phyloP scores from a whole-genome alignment of 2,329 filamentous ascomycete genomes.

The Fusarium multiceps region DNA sequence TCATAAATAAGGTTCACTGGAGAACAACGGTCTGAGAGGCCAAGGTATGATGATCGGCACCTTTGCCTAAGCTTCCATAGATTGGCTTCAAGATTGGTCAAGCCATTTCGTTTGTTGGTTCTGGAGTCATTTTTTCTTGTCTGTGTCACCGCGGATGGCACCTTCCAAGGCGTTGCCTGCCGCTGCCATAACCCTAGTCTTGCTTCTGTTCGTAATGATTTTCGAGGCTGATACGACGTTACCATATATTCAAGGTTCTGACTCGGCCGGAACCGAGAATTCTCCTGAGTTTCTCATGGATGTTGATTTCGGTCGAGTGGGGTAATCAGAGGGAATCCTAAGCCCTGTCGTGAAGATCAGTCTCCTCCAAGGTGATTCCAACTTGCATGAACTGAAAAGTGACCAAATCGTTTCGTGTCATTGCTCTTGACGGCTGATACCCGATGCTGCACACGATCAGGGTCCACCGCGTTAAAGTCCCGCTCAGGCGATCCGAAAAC shows the following conservation, averaged over 20 bases:
- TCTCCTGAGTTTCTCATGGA: not conserved
- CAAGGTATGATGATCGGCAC: not conserved
- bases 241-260: not conserved
- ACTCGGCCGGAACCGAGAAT: not conserved
- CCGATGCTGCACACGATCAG: not conserved
- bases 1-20: not conserved
- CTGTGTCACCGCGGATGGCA: not conserved
- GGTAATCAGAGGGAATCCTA: not conserved
- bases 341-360: not conserved
- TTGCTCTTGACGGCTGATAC: not conserved
- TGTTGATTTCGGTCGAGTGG: not conserved
- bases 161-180: not conserved
- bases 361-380: too few relatives aligned
- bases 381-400: not conserved
- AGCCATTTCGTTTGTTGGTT: not conserved
- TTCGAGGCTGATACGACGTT: not conserved
- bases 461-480: not conserved
- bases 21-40: not conserved
- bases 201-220: not conserved
- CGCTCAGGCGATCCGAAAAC: too few relatives aligned
- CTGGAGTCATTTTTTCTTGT: not conserved
- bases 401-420: not conserved
- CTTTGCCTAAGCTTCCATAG: not conserved
- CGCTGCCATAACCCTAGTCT: not conserved
- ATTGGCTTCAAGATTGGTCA: not conserved